Conservation (phyloP, 306 rosid genomes). For the Lathyrus aphaca region DNA sequence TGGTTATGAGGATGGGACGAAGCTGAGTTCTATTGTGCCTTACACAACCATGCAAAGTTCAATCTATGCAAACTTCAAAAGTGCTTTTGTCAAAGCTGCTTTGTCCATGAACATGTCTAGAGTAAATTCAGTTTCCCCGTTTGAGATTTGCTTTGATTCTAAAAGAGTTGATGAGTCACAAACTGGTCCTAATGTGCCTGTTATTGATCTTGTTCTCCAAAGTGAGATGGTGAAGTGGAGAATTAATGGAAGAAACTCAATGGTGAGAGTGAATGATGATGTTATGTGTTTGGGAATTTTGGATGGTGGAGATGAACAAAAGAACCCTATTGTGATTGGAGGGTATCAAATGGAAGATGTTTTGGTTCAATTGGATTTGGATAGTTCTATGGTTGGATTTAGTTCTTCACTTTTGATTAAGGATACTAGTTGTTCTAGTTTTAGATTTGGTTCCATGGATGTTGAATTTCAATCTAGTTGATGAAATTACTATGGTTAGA, state of each 20-base stretch:
- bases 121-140: constrained; percentile 59
- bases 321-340: constrained; percentile 60
- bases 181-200: constrained; percentile 50
- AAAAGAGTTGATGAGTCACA: constrained; percentile 36
- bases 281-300: constrained; percentile 70
- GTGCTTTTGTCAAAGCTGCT: constrained; percentile 61
- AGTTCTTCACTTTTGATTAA: constrained; percentile 54
- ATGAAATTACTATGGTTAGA: not conserved
- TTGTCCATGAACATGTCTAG: constrained; percentile 50
- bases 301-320: constrained; percentile 63
- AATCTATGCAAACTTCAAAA: constrained; percentile 41
- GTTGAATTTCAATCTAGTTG: constrained; percentile 33
- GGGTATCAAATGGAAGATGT: constrained; percentile 76
- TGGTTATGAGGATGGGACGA: constrained; percentile 35
- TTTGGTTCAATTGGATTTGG: constrained; percentile 64
- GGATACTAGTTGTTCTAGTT: constrained; percentile 51
- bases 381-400: constrained; percentile 68
- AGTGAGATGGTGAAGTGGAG: constrained; percentile 86
- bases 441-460: constrained; percentile 28
- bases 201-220: constrained; percentile 66
- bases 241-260: constrained; percentile 63
- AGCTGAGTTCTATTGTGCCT: constrained; percentile 65
- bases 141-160: constrained; percentile 58
- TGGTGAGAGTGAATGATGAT: constrained; percentile 57
- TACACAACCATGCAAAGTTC: constrained; percentile 65